Conservation (phyloP, 2,329 filamentous ascomycete species). For the Aspergillus sp. region DNA sequence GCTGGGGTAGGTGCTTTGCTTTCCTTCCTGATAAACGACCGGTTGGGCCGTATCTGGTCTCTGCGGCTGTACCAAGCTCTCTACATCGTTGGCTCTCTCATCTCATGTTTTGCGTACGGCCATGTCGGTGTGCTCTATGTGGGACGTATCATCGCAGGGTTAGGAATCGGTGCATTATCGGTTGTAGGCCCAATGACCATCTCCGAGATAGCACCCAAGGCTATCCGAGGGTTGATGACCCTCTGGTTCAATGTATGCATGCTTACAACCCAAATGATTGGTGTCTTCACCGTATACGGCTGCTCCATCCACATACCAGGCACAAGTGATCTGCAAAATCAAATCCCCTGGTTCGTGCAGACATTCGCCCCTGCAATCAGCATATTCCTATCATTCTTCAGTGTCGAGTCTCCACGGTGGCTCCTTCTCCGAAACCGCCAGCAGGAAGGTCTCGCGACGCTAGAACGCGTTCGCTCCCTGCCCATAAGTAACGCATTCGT, state of each 20-base stretch:
- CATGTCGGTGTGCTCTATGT: conserved; percentile 30
- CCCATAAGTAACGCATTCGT: not conserved
- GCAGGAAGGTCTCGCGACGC: not conserved
- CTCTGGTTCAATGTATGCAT: conserved; percentile 12
- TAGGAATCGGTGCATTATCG: conserved; percentile 55
- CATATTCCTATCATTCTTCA: not conserved
- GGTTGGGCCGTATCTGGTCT: not conserved
- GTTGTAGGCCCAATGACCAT: conserved; percentile 90
- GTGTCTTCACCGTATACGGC: not conserved
- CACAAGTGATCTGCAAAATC: not conserved
- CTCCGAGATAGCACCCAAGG: conserved; percentile 74
- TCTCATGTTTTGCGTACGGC: conserved; percentile 32
- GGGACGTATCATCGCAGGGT: conserved; percentile 32
- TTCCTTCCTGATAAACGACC: not conserved
- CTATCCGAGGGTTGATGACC: conserved; percentile 62
- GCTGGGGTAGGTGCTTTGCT: not conserved
- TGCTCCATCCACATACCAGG: not conserved
- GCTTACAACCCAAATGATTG: not conserved
- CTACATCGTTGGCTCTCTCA: conserved; percentile 26
- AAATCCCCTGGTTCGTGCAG: not conserved
- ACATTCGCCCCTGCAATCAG: not conserved
- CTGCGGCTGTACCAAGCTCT: conserved; percentile 1
- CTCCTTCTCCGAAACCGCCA: not conserved
- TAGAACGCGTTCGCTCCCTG: not conserved
- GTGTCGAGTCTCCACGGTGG: not conserved